A percentile compares a stretch with the other conserved stretches of the same genome.
These are phyloP conservation scores for Fusarium acutatum DNA, from an alignment of 2,329 filamentous ascomycete genomes.

Conservation along the genomic window DNA sequence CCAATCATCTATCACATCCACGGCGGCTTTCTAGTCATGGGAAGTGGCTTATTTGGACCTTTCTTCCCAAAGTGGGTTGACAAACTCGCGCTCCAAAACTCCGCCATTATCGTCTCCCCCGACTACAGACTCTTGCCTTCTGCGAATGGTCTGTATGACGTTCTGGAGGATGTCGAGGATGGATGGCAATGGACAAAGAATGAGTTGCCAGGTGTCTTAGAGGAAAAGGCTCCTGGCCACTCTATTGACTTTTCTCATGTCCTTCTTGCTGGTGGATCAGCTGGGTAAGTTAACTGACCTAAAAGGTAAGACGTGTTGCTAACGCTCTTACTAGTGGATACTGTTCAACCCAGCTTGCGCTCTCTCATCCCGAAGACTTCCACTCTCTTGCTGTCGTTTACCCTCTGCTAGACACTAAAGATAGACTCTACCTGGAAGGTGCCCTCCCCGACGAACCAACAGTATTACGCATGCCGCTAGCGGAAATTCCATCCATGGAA, in stretches of 20 bases:
- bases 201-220: neutral
- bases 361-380: slow-evolving; percentile 37
- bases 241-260: slow-evolving; percentile 19
- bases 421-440: slow-evolving; percentile 19
- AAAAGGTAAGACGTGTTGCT: neutral
- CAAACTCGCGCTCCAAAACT: slow-evolving; percentile 35
- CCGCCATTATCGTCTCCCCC: slow-evolving; percentile 38
- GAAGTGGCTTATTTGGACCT: slow-evolving; percentile 26
- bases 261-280: slow-evolving; percentile 30
- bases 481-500: slow-evolving; percentile 20
- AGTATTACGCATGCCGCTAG: neutral
- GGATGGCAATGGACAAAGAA: slow-evolving; percentile 39
- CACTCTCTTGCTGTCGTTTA: slow-evolving; percentile 26
- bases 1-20: slow-evolving; percentile 39
- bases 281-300: slow-evolving; percentile 9
- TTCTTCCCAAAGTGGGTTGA: slow-evolving; percentile 39
- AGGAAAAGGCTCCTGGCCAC: slow-evolving; percentile 6
- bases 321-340: slow-evolving; percentile 26
- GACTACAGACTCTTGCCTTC: slow-evolving; percentile 40
- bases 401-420: slow-evolving; percentile 34
- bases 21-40: slow-evolving; percentile 40
- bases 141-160: slow-evolving; percentile 36
- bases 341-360: slow-evolving; percentile 22
- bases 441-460: slow-evolving; percentile 10
- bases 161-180: slow-evolving; percentile 40